These are phyloP conservation scores for Senna siamea DNA, from an alignment of 306 rosid species.

Conservation along the genomic window DNA sequence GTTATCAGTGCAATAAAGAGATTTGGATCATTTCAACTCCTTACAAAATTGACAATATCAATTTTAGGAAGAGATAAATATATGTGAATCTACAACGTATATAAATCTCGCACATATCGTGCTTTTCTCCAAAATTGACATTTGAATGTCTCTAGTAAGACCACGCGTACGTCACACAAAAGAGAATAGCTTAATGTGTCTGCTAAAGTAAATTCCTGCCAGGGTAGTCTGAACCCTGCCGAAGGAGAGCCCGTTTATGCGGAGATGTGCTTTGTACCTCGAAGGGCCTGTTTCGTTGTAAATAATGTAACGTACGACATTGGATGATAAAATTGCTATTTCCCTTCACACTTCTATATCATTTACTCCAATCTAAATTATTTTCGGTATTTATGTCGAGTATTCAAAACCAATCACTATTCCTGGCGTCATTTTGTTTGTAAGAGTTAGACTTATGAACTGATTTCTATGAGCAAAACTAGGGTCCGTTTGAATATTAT, in stretches of 20 bases:
- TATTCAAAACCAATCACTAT: neutral
- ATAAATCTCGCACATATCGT: no score
- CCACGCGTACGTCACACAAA: neutral
- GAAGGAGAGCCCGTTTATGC: neutral
- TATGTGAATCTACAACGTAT: no score
- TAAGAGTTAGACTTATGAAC: no score
- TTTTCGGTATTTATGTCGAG: neutral
- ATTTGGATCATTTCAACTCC: neutral
- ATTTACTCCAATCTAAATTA: neutral
- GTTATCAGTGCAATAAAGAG: neutral
- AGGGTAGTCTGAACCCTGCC: neutral
- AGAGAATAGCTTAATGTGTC: neutral
- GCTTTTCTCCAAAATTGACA: no score
- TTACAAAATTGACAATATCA: neutral
- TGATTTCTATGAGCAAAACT: no score
- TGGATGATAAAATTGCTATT: slow-evolving; percentile 15
- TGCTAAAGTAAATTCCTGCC: neutral
- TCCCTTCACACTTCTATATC: neutral
- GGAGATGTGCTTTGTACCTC: neutral
- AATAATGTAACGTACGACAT: neutral
- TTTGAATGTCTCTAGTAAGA: no score
- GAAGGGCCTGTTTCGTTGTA: slow-evolving; percentile 7
- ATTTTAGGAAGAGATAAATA: no score
- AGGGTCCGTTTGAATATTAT: no score
- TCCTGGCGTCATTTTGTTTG: no score